Conservation (phyloP, 2,329 filamentous ascomycete genomes). For the Cladophialophora carrionii region DNA sequence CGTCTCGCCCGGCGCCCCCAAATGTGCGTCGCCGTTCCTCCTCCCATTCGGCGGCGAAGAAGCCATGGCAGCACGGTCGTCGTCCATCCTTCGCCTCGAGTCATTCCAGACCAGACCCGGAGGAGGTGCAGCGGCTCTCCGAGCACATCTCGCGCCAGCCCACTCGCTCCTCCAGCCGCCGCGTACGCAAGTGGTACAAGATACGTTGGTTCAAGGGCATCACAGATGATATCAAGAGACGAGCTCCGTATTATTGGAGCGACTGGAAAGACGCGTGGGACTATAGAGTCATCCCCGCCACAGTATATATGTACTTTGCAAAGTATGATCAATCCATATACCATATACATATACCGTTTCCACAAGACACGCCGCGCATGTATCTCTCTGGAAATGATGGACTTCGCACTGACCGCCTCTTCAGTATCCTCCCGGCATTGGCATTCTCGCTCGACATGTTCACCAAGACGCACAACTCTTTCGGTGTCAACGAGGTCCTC, state of each 20-base stretch:
- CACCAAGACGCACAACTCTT: slow-evolving; percentile 79
- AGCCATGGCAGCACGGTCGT: slow-evolving; percentile 32
- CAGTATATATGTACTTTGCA: slow-evolving; percentile 92
- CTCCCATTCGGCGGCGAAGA: slow-evolving; percentile 32
- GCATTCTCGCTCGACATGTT: slow-evolving; percentile 95
- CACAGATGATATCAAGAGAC: slow-evolving; percentile 72
- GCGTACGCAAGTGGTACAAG: slow-evolving; percentile 68
- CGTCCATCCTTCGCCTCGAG: slow-evolving; percentile 33
- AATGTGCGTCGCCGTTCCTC: slow-evolving; percentile 29
- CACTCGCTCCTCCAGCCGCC: slow-evolving; percentile 31
- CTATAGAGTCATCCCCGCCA: slow-evolving; percentile 83
- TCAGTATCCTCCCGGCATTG: slow-evolving; percentile 79
- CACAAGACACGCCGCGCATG: slow-evolving; percentile 3
- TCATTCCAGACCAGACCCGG: slow-evolving; percentile 33
- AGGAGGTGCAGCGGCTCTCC: slow-evolving; percentile 35
- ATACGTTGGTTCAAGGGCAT: slow-evolving; percentile 77
- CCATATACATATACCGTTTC: neutral
- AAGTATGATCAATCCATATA: slow-evolving; percentile 62
- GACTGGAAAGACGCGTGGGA: slow-evolving; percentile 90
- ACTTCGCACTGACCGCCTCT: slow-evolving; percentile 11
- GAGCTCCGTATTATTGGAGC: slow-evolving; percentile 76
- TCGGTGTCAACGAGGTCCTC: slow-evolving; percentile 90
- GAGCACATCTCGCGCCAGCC: slow-evolving; percentile 29
- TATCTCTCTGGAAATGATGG: neutral
- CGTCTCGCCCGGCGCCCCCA: slow-evolving; percentile 18